Conservation (phyloP, 1,139 yeast species). For the Taphrina betulina region DNA sequence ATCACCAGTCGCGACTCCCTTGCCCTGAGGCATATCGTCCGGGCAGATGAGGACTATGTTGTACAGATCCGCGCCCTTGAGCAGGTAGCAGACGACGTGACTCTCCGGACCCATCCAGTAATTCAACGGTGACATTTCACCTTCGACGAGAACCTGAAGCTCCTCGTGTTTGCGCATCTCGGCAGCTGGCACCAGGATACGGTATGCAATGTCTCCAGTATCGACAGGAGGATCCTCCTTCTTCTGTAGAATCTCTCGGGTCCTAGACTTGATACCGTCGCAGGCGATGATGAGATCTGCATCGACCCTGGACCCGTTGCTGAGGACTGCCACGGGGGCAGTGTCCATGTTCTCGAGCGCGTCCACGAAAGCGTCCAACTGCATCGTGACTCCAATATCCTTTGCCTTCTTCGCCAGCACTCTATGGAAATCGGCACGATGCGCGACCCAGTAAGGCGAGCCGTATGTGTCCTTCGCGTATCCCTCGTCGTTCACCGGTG, state of each 20-base stretch:
- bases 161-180: slow-evolving; percentile 43
- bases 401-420: slow-evolving; percentile 40
- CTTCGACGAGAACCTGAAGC: slow-evolving; percentile 40
- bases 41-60: slow-evolving; percentile 41
- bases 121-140: slow-evolving; percentile 42
- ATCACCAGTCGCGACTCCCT: slow-evolving; percentile 40
- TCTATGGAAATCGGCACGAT: slow-evolving; percentile 32
- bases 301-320: background rate
- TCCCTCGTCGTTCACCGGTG: slow-evolving; percentile 36
- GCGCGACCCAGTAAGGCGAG: slow-evolving; percentile 42
- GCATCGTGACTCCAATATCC: slow-evolving; percentile 39
- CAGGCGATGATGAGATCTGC: slow-evolving; percentile 48
- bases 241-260: slow-evolving; percentile 37
- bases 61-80: slow-evolving; percentile 41
- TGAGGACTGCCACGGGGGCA: background rate
- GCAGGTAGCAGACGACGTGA: slow-evolving; percentile 45
- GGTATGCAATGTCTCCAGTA: slow-evolving; percentile 44
- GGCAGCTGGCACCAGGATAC: slow-evolving; percentile 41
- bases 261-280: slow-evolving; percentile 46
- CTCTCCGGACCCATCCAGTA: slow-evolving; percentile 47
- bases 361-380: slow-evolving; percentile 44
- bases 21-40: slow-evolving; percentile 40
- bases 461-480: slow-evolving; percentile 40
- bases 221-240: slow-evolving; percentile 40
- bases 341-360: slow-evolving; percentile 38